Evolutionary conservation across 2,329 filamentous ascomycete genomes (phyloP), one percentile per base, ranked within the genome.

Genomic region (Alternaria burnsii): DNA sequence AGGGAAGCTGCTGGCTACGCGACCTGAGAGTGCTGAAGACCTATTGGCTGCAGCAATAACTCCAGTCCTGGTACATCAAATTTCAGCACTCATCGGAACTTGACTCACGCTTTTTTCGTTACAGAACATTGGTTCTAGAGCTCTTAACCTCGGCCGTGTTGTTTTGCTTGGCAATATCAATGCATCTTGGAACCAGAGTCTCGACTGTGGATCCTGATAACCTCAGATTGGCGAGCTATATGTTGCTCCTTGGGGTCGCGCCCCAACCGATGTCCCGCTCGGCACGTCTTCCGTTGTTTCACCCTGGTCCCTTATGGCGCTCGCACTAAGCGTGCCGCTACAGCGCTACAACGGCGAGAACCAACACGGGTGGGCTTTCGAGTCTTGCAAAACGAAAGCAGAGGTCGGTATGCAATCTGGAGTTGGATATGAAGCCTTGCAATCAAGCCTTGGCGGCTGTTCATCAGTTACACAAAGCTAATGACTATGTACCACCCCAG

Each of bases 241-340:
- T 43, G n/a, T 41, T 58, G 40, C 11, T 40, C 26, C 28, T 41
- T 24, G 20, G 42, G 43, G 55, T 34, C 26, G 1, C 40, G 30
- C 38, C 38, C 38, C 28, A 43, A 56, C 20, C 62, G 63, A 66
- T 67, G 62, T 64, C 61, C 62, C 63, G 60, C 41, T 44, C 60
- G 58, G 59, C 54, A 63, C 55, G 50, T n/a, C 47, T 61, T 62
- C 61, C 61, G 52, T 58, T 40, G 55, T 22, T 47, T 55, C 57
- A 54, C 53, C 52, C 62, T 59, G 55, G 58, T 53, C 34, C 63
- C 57, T 58, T 52, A 50, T 43, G 18, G 26, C 55, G 42, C 46
- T 40, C 18, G 34, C 34, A 47, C 22, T 48, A 41, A 48, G 56
- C 50, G 56, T 66, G 55, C 52, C 58, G 56, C 47, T 48, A 51